Base-by-base conservation (phyloP, 169 alveolate genomes). In the Theileria sp. region DNA sequence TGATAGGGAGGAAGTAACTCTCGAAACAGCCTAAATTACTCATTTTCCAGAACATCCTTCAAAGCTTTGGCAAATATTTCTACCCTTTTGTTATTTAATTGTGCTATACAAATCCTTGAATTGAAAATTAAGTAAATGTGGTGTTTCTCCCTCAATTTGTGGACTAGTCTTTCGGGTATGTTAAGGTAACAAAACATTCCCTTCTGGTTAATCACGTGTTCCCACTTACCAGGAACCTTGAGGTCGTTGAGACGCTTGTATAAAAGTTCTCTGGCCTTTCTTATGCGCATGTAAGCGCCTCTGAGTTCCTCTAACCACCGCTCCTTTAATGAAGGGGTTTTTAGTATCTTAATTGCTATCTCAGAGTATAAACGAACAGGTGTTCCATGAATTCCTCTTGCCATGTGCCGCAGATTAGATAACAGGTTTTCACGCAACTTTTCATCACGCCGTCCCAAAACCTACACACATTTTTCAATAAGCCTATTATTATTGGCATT, bases 121-220 rank as follows among this genome's bases (percentile, higher is more conserved):
- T 79, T 79, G 44, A 60, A 28, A 51, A 72, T 78, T 71, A 79
- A 69, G 80, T 85, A 85, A 10, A 85, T 74, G 64, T 83, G 89
- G 80, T 23, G 80, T 17, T 70, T 73, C 25, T 34, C 49, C 58
- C 71, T 70, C 28, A 85, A 56, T 49, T 58, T 10, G 56, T 79
- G 69, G 34, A 85, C 87, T 12, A 58, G 73, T 12, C 79, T 28
- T 25, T 36, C 64, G 13, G 87, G 51, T 30, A 85, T 85, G 60
- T 79, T 79, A 6, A 85, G 84, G 64, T 56, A 85, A 19, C 83
- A 86, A 69, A 78, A 85, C 91, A 85, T 85, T 0, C 91, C 91
- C n/a, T 21, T 66, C 62, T 85, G 91, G 76, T 50, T 72, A 51
- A 76, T 71, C 5, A 85, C 32, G 77, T 78, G 87, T 34, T 74